Base-by-base conservation (phyloP, 306 rosid species). In the Vachellia collinsii region DNA sequence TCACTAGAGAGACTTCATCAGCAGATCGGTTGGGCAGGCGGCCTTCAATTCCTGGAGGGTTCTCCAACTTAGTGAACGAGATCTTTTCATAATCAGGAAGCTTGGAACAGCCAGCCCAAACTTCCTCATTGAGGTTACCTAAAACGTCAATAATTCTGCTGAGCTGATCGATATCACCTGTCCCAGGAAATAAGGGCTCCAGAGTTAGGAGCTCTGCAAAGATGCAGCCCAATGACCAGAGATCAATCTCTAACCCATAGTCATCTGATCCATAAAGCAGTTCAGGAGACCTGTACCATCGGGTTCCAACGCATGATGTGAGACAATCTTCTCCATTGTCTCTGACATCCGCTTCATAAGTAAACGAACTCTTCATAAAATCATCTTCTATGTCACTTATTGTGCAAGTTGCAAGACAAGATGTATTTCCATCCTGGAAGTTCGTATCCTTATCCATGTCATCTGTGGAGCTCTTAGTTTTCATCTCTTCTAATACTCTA, bases 211-310 rank as follows among this genome's bases (percentile, higher is more conserved):
- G 89, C 76, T 93, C 97, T 0, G 98, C 87, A 22, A 93, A 90
- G 70, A 95, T 79, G 88, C 99, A 93, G 11, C 99, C 99, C 79
- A 95, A 61, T 8, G 99, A 91, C 99, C 99, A 95, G 8, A 95
- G 84, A 86, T 95, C 99, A 63, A 93, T 84, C 90, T 88, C 98
- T 37, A 89, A 54, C 78, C 98, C 92, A n/a, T 95, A 95, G 77
- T 85, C 84, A 1, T 79, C 81, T 64, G 96, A 89, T 22, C 98
- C 97, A 20, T 82, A 93, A 46, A 95, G 97, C 68, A 95, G 83
- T 83, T 95, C 99, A 3, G 98, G 99, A 16, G 98, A 93, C 69
- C 87, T 81, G 79, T 80, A 95, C 98, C 96, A 91, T 42, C 96
- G 88, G 63, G 98, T 91, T 71, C 98, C 99, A 0, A 94, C 96